Conservation (phyloP, 2,329 filamentous ascomycete genomes). For the Pseudogymnoascus sp. region DNA sequence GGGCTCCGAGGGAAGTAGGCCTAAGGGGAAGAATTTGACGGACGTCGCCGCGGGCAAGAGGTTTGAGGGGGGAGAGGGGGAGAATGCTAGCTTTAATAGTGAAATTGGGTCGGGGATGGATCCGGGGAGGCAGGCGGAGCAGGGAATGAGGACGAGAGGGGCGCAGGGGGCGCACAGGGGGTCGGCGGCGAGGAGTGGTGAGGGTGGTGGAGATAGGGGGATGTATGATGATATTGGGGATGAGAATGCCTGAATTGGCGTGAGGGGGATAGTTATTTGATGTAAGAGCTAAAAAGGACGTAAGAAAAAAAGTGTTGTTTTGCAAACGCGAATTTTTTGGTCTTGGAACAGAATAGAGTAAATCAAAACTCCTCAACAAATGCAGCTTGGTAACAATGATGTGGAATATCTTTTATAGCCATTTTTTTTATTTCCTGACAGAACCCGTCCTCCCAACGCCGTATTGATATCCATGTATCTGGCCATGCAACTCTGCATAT, state of each 20-base stretch:
- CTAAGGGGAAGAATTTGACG: constrained; percentile 26
- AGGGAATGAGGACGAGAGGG: constrained; percentile 11
- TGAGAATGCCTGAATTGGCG: neutral
- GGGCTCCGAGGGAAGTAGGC: constrained; percentile 14
- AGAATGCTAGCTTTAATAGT: constrained; percentile 29
- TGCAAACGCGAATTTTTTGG: neutral
- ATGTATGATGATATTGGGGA: constrained; percentile 1
- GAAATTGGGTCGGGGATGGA: constrained; percentile 44
- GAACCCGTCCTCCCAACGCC: constrained; percentile 2
- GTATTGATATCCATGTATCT: constrained; percentile 8
- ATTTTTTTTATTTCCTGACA: constrained; percentile 5
- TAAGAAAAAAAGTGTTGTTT: neutral
- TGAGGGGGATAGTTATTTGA: neutral
- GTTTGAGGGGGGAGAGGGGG: constrained; percentile 22
- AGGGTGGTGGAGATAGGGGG: neutral
- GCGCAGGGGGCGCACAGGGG: neutral
- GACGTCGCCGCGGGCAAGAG: constrained; percentile 19
- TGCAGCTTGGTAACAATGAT: constrained; percentile 1
- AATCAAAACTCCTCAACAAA: neutral
- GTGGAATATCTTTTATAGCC: neutral
- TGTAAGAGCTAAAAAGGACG: neutral
- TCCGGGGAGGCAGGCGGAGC: constrained; percentile 40
- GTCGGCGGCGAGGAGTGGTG: neutral
- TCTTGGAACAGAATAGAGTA: neutral
- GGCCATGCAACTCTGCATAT: constrained; percentile 6